These are phyloP conservation scores for Pulicaria dysenterica DNA, from an alignment of 129 eudicot genomes.

Conservation along the genomic window DNA sequence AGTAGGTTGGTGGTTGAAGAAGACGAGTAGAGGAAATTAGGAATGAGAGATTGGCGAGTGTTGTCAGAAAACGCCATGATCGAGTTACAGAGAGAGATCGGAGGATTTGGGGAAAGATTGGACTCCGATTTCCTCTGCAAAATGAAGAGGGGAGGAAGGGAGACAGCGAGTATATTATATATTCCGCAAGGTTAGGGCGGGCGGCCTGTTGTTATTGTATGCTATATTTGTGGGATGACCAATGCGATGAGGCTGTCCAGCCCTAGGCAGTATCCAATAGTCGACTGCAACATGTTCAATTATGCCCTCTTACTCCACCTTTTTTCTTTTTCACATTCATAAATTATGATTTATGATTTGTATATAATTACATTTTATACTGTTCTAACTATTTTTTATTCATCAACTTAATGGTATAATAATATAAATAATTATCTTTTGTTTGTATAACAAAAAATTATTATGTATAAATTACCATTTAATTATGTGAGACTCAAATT, in stretches of 20 bases:
- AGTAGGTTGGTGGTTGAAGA: conserved; percentile 42
- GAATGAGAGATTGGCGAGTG: conserved; percentile 58
- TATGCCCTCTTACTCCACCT: not conserved
- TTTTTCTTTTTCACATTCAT: not conserved
- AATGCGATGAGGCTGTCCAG: conserved; percentile 17
- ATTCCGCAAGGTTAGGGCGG: conserved; percentile 9
- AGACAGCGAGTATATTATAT: not conserved
- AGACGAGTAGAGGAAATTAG: conserved; percentile 52
- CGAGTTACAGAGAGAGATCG: conserved; percentile 27
- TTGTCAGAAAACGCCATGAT: conserved; percentile 45
- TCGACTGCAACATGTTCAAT: conserved; percentile 4
- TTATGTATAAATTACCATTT: no score
- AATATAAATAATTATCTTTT: no score
- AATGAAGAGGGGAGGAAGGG: not conserved
- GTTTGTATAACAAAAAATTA: no score
- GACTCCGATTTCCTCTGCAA: conserved; percentile 25
- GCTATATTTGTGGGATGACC: conserved; percentile 26
- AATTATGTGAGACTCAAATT: no score
- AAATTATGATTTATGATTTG: no score
- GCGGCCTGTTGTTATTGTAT: not conserved
- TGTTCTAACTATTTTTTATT: no score
- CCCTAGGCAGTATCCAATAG: conserved; percentile 10
- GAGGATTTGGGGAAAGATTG: conserved; percentile 3
- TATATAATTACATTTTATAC: no score
- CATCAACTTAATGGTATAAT: no score